Base-by-base conservation (phyloP, 495 filamentous ascomycete species). In the Evansstolkia leycettana region DNA sequence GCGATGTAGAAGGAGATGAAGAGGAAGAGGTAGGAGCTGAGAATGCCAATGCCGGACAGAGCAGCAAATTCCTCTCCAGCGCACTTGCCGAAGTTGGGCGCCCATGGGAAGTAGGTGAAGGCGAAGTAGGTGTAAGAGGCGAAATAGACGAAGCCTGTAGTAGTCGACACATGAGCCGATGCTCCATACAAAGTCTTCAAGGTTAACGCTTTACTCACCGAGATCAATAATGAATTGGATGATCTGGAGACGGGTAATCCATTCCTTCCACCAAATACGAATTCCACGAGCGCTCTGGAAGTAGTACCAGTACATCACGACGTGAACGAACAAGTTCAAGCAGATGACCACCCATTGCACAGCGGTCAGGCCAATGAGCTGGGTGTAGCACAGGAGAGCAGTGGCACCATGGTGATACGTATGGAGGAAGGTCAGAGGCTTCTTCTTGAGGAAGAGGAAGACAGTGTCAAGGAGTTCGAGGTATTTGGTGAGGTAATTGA, bases 1-100 rank as follows among this genome's bases (percentile, higher is more conserved):
- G 85, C 84, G 43, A 92, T 68, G 73, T 98, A 98, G 81, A 98
- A 98, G 33, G 81, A 86, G 68, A 98, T 94, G 75, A 98, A 98
- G 38, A 98, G 82, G 43, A 95, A 67, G 37, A 98, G 76, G 72
- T 98, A 98, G 28, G 82, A 90, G 64, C 70, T 83, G 48, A 98
- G 64, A 51, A 94, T 92, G 39, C 69, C 84, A 38, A 94, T 89
- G 47, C 90, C 90, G 34, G 88, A 75, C 55, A 95, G 84, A 17
- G 90, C 90, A 34, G 90, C 90, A 51, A 94, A 96, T 65, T 98
- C 90, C 70, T 95, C 90, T 46, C 90, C 90, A 11, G 90, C 86
- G 52, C 90, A 98, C 41, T 75, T 66, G 48, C 90, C 90, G 20
- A 65, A 58, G 52, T 80, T 90, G 13, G 89, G 89, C 43, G 90